These are phyloP conservation scores for Fusarium zealandicum DNA, from an alignment of 2,329 filamentous ascomycete species.

Conservation along the genomic window DNA sequence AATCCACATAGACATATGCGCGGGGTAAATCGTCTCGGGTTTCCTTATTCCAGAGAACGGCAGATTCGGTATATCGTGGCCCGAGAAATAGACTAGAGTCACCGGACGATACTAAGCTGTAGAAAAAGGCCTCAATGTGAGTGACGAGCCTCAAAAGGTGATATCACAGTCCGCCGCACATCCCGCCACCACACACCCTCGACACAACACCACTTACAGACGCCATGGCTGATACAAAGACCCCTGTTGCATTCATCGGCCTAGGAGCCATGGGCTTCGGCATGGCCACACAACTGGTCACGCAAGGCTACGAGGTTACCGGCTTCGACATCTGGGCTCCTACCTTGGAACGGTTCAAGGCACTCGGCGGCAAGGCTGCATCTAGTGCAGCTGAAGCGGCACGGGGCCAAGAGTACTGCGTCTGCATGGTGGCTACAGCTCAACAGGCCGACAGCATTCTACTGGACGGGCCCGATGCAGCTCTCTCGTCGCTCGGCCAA, in stretches of 20 bases:
- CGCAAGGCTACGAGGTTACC: conserved; percentile 18
- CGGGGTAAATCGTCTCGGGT: conserved; percentile 2
- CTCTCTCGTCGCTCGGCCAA: conserved; percentile 11
- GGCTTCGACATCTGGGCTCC: conserved; percentile 24
- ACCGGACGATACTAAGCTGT: not conserved
- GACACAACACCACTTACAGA: not conserved
- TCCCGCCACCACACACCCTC: too few relatives aligned
- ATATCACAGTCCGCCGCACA: too few relatives aligned
- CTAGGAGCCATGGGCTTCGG: conserved; percentile 33
- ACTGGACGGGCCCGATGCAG: conserved; percentile 10
- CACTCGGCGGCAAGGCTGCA: conserved; percentile 7
- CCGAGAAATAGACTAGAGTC: not conserved
- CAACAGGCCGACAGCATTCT: conserved; percentile 24
- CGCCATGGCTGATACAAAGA: conserved; percentile 11
- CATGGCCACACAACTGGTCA: conserved; percentile 24
- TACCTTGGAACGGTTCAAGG: conserved; percentile 9
- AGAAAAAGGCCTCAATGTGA: not conserved
- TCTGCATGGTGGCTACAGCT: conserved; percentile 28
- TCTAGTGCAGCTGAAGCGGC: conserved; percentile 13
- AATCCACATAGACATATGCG: too few relatives aligned
- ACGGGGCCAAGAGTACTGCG: conserved; percentile 5
- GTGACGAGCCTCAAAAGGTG: too few relatives aligned
- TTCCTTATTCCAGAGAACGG: not conserved
- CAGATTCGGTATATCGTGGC: not conserved
- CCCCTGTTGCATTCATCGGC: conserved; percentile 24